Evolutionary conservation across 192 early-diverging fungal genomes (phyloP).

Genomic region (Chytriomyces confervae): DNA sequence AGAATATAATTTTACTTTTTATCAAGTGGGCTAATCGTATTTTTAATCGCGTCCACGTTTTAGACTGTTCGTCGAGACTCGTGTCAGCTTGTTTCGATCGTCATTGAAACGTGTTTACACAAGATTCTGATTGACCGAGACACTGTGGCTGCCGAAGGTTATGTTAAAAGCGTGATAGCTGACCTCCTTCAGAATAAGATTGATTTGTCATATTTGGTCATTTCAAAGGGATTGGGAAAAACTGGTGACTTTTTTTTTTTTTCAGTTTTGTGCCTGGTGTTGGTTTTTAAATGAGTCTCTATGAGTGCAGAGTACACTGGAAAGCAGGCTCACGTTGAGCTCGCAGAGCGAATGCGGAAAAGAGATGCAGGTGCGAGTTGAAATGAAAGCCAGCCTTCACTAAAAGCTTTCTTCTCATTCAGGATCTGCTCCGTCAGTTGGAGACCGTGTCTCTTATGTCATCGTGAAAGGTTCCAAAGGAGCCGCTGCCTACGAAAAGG

Average conservation of each 20-base stretch:
- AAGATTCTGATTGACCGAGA: slow-evolving; percentile 93
- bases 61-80: slow-evolving; percentile 96
- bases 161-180: slow-evolving; percentile 85
- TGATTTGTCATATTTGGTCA: slow-evolving; percentile 94
- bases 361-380: slow-evolving; percentile 75
- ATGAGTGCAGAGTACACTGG: slow-evolving; percentile 76
- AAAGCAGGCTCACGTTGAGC: slow-evolving; percentile 94
- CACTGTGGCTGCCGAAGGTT: slow-evolving; percentile 83
- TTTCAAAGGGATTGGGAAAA: slow-evolving; percentile 94
- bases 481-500: slow-evolving; percentile 93
- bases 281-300: neutral
- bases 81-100: slow-evolving; percentile 87
- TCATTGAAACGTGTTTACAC: slow-evolving; percentile 88
- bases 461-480: slow-evolving; percentile 85
- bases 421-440: slow-evolving; percentile 91
- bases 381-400: neutral
- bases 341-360: slow-evolving; percentile 95
- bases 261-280: slow-evolving; percentile 1
- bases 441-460: slow-evolving; percentile 97
- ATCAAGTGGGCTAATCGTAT: neutral
- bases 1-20: neutral
- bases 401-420: slow-evolving; percentile 2
- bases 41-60: neutral
- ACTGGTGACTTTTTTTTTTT: slow-evolving; percentile 55
- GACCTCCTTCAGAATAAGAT: slow-evolving; percentile 97